Evolutionary conservation across 352 stramenopile genomes (phyloP).

Genomic region (Globisporangium uncinulatum): DNA sequence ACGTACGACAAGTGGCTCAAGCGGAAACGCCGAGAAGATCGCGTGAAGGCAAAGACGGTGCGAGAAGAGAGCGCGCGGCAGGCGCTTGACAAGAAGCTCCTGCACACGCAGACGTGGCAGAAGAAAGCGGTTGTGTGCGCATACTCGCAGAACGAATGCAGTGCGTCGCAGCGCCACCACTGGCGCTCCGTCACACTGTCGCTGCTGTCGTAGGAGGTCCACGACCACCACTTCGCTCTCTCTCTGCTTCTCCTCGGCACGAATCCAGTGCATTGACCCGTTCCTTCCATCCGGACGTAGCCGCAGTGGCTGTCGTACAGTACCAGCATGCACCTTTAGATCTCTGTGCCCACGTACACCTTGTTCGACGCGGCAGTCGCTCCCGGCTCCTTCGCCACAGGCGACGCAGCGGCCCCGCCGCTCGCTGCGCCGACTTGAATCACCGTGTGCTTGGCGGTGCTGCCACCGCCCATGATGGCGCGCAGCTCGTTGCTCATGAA

Average conservation of each 20-base stretch:
- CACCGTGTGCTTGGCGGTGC: conserved; percentile 23
- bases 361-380: conserved; percentile 14
- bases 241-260: no score
- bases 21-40: conserved; percentile 41
- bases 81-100: conserved; percentile 24
- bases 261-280: no score
- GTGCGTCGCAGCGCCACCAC: background rate
- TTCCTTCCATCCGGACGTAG: background rate
- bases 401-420: conserved; percentile 3
- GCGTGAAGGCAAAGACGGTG: conserved; percentile 25
- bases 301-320: background rate
- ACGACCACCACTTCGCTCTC: background rate
- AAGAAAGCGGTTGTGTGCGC: conserved; percentile 69
- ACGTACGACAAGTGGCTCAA: conserved; percentile 39
- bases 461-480: conserved; percentile 43
- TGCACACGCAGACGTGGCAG: conserved; percentile 44
- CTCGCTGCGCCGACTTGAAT: conserved; percentile 28
- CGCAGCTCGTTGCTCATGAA: conserved; percentile 80
- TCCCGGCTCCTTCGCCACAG: background rate
- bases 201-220: conserved; percentile 4
- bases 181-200: conserved; percentile 6
- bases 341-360: conserved; percentile 37
- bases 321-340: conserved; percentile 15
- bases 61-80: conserved; percentile 20
- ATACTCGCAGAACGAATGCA: conserved; percentile 44